These are phyloP conservation scores for Malus hybrid DNA, from an alignment of 331 rosid species.

Conservation along the genomic window DNA sequence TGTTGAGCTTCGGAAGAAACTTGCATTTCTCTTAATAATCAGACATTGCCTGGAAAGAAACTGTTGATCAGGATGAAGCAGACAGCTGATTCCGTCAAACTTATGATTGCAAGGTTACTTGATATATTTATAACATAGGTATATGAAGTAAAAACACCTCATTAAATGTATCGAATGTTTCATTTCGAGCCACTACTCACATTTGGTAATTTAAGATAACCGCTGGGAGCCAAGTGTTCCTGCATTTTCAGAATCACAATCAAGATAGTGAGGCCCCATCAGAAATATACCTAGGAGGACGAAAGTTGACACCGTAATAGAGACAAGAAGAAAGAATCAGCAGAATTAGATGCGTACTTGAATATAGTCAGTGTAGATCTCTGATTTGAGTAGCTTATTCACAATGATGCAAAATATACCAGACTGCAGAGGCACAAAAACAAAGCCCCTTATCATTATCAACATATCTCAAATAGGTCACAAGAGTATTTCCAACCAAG, in stretches of 20 bases:
- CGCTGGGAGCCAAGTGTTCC: slow-evolving; percentile 95
- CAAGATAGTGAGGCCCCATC: slow-evolving; percentile 1
- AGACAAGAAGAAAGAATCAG: not conserved
- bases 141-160: not conserved
- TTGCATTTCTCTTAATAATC: slow-evolving; percentile 53
- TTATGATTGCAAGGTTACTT: not conserved
- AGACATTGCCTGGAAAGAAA: slow-evolving; percentile 56
- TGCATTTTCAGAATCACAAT: slow-evolving; percentile 31
- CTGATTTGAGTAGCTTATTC: slow-evolving; percentile 63
- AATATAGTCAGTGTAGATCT: slow-evolving; percentile 50
- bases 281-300: not conserved
- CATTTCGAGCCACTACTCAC: slow-evolving; percentile 40
- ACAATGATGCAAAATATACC: slow-evolving; percentile 50
- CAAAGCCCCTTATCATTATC: slow-evolving; percentile 10
- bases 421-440: slow-evolving; percentile 43
- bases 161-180: not conserved
- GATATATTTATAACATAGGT: not conserved
- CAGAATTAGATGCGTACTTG: slow-evolving; percentile 46
- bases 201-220: slow-evolving; percentile 83
- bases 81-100: not conserved
- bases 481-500: not conserved
- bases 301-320: not conserved
- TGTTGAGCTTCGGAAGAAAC: slow-evolving; percentile 87
- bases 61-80: slow-evolving; percentile 4
- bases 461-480: not conserved